Evolutionary conservation across 495 filamentous ascomycete species (phyloP).

Genomic region (Aspergillus nidulans): DNA sequence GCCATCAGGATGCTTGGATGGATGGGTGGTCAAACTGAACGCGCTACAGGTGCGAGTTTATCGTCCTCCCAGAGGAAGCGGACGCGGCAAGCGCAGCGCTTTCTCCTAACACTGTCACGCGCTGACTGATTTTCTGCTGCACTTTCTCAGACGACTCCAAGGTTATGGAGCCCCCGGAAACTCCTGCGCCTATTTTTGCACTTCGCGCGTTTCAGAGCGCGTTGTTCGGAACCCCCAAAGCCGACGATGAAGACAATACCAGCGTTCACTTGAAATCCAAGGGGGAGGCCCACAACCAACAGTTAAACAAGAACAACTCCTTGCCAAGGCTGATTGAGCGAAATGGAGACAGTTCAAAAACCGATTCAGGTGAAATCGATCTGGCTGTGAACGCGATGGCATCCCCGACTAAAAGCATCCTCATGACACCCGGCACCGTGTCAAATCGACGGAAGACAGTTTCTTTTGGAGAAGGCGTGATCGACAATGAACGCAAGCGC

Average conservation of each 20-base stretch:
- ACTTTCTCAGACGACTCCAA: slow-evolving; percentile 32
- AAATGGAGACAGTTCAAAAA: slow-evolving; percentile 23
- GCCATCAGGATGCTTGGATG: slow-evolving; percentile 28
- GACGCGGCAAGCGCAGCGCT: slow-evolving; percentile 4
- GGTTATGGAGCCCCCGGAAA: slow-evolving; percentile 69
- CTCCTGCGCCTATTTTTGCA: slow-evolving; percentile 90
- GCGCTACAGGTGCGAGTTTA: slow-evolving; percentile 26
- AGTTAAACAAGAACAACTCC: slow-evolving; percentile 20
- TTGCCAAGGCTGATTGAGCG: slow-evolving; percentile 18
- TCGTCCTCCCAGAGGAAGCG: slow-evolving; percentile 7
- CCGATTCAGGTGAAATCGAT: slow-evolving; percentile 23
- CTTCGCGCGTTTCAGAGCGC: slow-evolving; percentile 88
- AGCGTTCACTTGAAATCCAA: slow-evolving; percentile 17
- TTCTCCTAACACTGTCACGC: slow-evolving; percentile 4
- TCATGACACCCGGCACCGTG: slow-evolving; percentile 83
- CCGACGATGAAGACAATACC: slow-evolving; percentile 33
- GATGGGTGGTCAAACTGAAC: slow-evolving; percentile 26
- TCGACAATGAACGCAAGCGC: slow-evolving; percentile 53
- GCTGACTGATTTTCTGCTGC: slow-evolving; percentile 17
- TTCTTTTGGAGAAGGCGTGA: slow-evolving; percentile 73
- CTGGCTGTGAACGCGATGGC: slow-evolving; percentile 31
- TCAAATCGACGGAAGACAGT: slow-evolving; percentile 81
- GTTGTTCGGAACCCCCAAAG: slow-evolving; percentile 79
- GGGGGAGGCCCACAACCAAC: slow-evolving; percentile 16
- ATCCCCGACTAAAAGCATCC: slow-evolving; percentile 75